These are phyloP conservation scores for Nakaseomyces sp. DNA, from an alignment of 1,139 yeast genomes.

Conservation along the genomic window DNA sequence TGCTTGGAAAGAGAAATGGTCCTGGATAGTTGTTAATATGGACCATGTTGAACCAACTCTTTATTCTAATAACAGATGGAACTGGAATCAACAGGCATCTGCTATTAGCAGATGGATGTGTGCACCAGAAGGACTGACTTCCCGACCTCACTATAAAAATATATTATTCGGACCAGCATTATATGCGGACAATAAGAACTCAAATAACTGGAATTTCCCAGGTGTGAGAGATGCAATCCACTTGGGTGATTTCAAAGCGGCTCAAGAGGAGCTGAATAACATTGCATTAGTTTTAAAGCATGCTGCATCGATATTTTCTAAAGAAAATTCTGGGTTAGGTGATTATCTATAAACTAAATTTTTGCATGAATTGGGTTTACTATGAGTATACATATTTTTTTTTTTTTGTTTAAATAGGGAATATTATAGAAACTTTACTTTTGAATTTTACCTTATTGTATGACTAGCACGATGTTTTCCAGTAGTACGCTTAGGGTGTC, in stretches of 20 bases:
- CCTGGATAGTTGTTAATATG: conserved; percentile 21
- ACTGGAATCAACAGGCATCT: conserved; percentile 64
- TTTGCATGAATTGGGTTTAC: conserved; percentile 1
- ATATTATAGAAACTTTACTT: neutral
- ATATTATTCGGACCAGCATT: conserved; percentile 62
- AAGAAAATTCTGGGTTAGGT: conserved; percentile 24
- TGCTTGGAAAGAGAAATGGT: conserved; percentile 29
- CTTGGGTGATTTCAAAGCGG: conserved; percentile 41
- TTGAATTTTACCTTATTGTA: neutral
- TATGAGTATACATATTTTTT: conserved; percentile 3
- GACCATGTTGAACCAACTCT: conserved; percentile 57
- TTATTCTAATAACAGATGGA: conserved; percentile 63
- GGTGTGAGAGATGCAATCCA: conserved; percentile 52
- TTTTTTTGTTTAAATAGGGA: neutral
- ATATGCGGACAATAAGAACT: conserved; percentile 39
- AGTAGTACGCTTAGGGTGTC: neutral
- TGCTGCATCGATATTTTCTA: conserved; percentile 30
- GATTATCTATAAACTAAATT: conserved; percentile 5
- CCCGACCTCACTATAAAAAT: conserved; percentile 63
- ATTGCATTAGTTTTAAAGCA: conserved; percentile 35
- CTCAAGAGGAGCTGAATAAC: conserved; percentile 47
- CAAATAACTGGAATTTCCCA: conserved; percentile 67
- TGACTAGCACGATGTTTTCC: neutral
- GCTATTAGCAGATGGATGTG: conserved; percentile 49
- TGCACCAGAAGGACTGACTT: conserved; percentile 39